Percentiles rank a stretch among this genome's conserved stretches.
Conservation (phyloP, 768 basidiomycete genomes). For the Gloeophyllum trabeum region DNA sequence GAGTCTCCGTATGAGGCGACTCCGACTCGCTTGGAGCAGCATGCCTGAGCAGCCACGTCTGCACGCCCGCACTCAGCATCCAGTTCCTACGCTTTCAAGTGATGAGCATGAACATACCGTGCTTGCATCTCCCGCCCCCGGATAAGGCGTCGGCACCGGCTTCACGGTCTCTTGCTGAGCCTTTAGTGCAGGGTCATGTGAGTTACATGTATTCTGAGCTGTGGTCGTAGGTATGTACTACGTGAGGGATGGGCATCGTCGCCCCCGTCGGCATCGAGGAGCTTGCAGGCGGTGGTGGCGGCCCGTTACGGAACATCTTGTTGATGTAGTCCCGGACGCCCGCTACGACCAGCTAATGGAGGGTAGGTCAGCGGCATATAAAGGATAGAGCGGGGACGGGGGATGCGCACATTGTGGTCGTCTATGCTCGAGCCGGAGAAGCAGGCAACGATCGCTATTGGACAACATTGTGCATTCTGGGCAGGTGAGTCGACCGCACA, state of each 20-base stretch:
- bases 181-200: too few relatives aligned
- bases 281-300: slow-evolving; percentile 4
- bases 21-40: too few relatives aligned
- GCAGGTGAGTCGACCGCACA: neutral
- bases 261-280: neutral
- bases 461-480: slow-evolving; percentile 76
- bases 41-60: too few relatives aligned
- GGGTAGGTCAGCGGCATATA: slow-evolving; percentile 2
- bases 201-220: too few relatives aligned
- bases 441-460: slow-evolving; percentile 67
- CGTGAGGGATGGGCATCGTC: neutral
- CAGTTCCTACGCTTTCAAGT: too few relatives aligned
- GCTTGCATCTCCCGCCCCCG: too few relatives aligned
- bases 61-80: too few relatives aligned
- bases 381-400: neutral
- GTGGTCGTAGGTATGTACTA: neutral
- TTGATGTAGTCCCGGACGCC: slow-evolving; percentile 61
- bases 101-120: too few relatives aligned
- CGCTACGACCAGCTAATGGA: slow-evolving; percentile 43
- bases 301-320: slow-evolving; percentile 30
- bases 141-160: too few relatives aligned
- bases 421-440: slow-evolving; percentile 77
- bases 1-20: too few relatives aligned
- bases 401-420: slow-evolving; percentile 56
- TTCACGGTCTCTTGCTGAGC: too few relatives aligned